A percentile compares a stretch with the other conserved stretches of the same genome.
Conservation (phyloP, 306 rosid genomes). For the Fagus crenata region DNA sequence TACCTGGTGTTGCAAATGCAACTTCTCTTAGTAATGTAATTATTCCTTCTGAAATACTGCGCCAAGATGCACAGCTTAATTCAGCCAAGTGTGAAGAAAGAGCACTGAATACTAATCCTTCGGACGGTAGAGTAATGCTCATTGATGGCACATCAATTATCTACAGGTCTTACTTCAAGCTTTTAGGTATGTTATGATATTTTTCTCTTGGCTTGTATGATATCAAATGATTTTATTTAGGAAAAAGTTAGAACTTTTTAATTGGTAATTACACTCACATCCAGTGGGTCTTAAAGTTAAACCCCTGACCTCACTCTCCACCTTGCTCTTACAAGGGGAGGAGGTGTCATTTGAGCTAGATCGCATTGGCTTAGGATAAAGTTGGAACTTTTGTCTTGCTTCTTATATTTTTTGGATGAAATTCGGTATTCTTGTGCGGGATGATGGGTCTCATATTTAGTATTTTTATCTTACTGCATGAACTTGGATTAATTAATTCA, state of each 20-base stretch:
- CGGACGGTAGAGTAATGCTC: conserved; percentile 82
- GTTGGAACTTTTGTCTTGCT: conserved; percentile 4
- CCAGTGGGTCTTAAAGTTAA: neutral
- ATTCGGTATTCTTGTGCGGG: neutral
- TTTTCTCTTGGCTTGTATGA: neutral
- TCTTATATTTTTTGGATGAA: neutral
- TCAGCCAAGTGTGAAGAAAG: conserved; percentile 35
- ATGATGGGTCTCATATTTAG: neutral
- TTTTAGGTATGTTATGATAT: conserved; percentile 54
- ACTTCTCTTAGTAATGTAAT: conserved; percentile 29
- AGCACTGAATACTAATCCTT: conserved; percentile 29
- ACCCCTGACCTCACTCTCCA: too few relatives aligned
- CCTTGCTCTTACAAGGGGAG: too few relatives aligned
- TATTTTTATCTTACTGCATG: neutral
- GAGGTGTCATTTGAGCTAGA: too few relatives aligned
- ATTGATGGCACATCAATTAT: conserved; percentile 85
- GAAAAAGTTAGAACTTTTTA: neutral
- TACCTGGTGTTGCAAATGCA: conserved; percentile 35
- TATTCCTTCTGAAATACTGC: conserved; percentile 29
- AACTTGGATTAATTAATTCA: neutral
- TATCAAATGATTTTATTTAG: neutral
- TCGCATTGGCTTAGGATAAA: neutral
- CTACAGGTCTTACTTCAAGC: conserved; percentile 85
- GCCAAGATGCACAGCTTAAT: conserved; percentile 30
- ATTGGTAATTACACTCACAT: neutral